These are phyloP conservation scores for Epipyxis sp. DNA, from an alignment of 108 stramenopile genomes.

Conservation along the genomic window DNA sequence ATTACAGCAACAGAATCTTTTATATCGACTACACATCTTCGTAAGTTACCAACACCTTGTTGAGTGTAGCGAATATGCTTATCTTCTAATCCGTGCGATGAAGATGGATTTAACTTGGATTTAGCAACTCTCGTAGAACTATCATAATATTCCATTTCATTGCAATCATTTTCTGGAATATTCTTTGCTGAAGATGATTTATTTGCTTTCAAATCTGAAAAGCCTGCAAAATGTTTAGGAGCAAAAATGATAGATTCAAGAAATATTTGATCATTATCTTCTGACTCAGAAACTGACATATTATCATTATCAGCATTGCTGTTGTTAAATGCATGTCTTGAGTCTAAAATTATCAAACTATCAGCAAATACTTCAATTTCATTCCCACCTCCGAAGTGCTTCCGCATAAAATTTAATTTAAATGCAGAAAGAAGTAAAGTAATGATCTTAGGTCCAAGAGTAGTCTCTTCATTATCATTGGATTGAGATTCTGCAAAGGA, in stretches of 20 bases:
- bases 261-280: too few relatives aligned
- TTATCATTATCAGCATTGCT: neutral
- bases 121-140: neutral
- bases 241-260: neutral
- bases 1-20: conserved; percentile 1
- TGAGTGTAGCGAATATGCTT: neutral
- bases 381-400: conserved; percentile 28
- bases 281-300: neutral
- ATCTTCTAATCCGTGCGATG: neutral
- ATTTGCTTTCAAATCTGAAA: neutral
- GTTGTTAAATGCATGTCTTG: neutral
- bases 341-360: neutral
- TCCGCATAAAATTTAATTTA: neutral
- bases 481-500: neutral
- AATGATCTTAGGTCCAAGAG: too few relatives aligned
- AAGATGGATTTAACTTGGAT: neutral
- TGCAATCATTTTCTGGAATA: too few relatives aligned
- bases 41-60: conserved; percentile 12
- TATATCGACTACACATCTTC: neutral
- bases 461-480: too few relatives aligned
- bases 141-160: conserved; percentile 15
- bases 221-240: neutral
- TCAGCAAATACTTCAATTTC: conserved; percentile 19
- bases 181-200: neutral
- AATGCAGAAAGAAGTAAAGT: neutral